phyloP scores from a whole-genome alignment of 1,139 yeast genomes.

The Protomyces inundatus region DNA sequence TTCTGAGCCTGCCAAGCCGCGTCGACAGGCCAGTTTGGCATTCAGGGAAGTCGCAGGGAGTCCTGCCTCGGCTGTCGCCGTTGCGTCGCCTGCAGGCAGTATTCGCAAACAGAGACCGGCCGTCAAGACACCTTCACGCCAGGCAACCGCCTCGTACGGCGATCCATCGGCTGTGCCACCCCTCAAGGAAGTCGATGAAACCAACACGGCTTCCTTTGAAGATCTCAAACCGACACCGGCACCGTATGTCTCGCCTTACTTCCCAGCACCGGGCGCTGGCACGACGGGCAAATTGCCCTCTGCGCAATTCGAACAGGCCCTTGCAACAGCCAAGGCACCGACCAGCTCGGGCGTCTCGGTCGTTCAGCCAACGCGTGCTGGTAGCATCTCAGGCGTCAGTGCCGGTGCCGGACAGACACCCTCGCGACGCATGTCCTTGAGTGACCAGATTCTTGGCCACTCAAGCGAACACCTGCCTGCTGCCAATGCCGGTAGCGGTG shows the following conservation, averaged over 20 bases:
- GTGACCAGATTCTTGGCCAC: conserved; percentile 8
- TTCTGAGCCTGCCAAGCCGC: background rate
- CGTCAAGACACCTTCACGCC: conserved; percentile 10
- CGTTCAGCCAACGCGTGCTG: conserved; percentile 8
- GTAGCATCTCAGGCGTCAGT: background rate
- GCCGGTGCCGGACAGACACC: conserved; percentile 12
- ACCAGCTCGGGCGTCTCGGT: background rate
- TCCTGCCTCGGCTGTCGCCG: conserved; percentile 1
- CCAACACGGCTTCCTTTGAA: background rate
- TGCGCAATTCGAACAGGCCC: background rate
- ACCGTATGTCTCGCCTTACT: conserved; percentile 17
- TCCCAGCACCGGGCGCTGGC: conserved; percentile 25
- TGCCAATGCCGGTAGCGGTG: background rate
- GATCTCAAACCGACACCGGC: background rate
- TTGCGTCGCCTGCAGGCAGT: background rate
- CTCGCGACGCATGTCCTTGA: conserved; percentile 13
- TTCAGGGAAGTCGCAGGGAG: conserved; percentile 20
- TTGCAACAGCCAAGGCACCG: background rate
- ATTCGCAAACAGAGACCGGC: background rate
- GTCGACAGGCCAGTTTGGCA: conserved; percentile 16
- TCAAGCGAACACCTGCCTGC: conserved; percentile 6
- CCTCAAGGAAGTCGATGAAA: conserved; percentile 2
- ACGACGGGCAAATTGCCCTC: conserved; percentile 20
- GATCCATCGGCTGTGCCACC: conserved; percentile 6
- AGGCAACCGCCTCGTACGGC: conserved; percentile 23